Conservation (phyloP, 163 green algal genomes). For the Picocystis sp. region DNA sequence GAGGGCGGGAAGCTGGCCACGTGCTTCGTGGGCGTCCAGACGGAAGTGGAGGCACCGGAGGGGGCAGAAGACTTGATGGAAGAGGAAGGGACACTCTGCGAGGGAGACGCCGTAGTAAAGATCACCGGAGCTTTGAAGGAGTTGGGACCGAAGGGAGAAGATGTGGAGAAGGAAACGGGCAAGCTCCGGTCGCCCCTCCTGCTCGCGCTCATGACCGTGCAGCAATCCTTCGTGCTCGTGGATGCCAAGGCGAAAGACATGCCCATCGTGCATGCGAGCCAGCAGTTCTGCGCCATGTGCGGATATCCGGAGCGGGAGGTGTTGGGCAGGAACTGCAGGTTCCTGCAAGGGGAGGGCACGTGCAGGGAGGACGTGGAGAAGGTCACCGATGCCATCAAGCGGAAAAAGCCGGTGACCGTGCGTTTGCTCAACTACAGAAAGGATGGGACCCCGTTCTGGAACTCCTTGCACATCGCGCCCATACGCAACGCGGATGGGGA, state of each 20-base stretch:
- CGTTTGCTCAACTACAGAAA: slow-evolving; percentile 47
- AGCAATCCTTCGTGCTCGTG: slow-evolving; percentile 18
- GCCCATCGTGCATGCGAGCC: slow-evolving; percentile 15
- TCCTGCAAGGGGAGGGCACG: slow-evolving; percentile 65
- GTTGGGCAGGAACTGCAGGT: slow-evolving; percentile 71
- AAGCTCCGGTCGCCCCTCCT: slow-evolving; percentile 12
- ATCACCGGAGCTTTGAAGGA: slow-evolving; percentile 7
- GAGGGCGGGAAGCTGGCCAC: slow-evolving; percentile 1
- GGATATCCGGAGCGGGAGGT: slow-evolving; percentile 61
- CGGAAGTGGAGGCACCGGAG: slow-evolving; percentile 1
- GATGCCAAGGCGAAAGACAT: slow-evolving; percentile 6
- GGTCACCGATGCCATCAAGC: slow-evolving; percentile 53
- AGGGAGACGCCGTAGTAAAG: not conserved
- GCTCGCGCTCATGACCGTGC: slow-evolving; percentile 7
- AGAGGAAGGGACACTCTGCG: not conserved
- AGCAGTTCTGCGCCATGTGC: slow-evolving; percentile 12
- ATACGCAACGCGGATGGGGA: slow-evolving; percentile 56
- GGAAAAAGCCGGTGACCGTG: slow-evolving; percentile 25
- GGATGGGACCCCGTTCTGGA: slow-evolving; percentile 58
- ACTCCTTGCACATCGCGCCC: slow-evolving; percentile 57
- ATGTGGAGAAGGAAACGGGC: not conserved
- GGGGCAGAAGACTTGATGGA: slow-evolving; percentile 2
- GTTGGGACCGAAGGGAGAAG: not conserved
- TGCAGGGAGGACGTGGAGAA: slow-evolving; percentile 50
- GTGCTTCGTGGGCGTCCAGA: slow-evolving; percentile 7